These are phyloP conservation scores for Teunomyces kruisii DNA, from an alignment of 805 yeast species.

Conservation along the genomic window DNA sequence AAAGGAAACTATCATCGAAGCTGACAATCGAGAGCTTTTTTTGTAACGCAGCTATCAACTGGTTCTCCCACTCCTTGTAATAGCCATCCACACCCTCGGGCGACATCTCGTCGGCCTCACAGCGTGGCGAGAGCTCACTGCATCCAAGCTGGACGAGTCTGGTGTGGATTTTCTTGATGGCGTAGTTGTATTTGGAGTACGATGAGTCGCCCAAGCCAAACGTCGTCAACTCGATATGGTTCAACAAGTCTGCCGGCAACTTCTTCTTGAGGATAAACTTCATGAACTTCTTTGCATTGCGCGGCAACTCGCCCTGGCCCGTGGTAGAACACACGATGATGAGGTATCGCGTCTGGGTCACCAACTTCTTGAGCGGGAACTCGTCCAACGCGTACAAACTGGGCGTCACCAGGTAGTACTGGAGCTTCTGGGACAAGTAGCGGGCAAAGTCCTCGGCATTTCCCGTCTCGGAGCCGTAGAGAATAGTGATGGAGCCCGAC, in stretches of 20 bases:
- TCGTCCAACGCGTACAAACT: constrained; percentile 57
- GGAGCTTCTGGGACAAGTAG: constrained; percentile 54
- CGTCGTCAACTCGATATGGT: constrained; percentile 62
- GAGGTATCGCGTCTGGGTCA: constrained; percentile 45
- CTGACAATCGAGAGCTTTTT: constrained; percentile 21
- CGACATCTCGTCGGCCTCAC: constrained; percentile 87
- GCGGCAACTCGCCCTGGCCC: constrained; percentile 93
- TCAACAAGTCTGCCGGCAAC: constrained; percentile 58
- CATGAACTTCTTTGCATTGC: constrained; percentile 76
- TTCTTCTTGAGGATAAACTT: constrained; percentile 64
- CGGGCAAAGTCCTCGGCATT: constrained; percentile 84
- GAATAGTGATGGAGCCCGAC: constrained; percentile 47
- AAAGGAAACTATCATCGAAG: constrained; percentile 23
- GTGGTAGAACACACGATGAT: constrained; percentile 80
- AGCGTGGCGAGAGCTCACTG: constrained; percentile 62
- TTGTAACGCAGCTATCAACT: constrained; percentile 35
- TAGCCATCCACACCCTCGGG: constrained; percentile 77
- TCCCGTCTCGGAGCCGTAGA: constrained; percentile 93
- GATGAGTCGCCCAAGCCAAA: constrained; percentile 95
- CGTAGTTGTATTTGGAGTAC: constrained; percentile 85
- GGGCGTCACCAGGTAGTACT: constrained; percentile 52
- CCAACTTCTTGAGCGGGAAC: constrained; percentile 53
- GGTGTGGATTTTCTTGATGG: constrained; percentile 78
- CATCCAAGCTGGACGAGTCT: constrained; percentile 84
- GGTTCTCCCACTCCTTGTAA: constrained; percentile 70